phyloP scores from a whole-genome alignment of 1,284 basidiomycete genomes.

The Boletellus deceptivus region DNA sequence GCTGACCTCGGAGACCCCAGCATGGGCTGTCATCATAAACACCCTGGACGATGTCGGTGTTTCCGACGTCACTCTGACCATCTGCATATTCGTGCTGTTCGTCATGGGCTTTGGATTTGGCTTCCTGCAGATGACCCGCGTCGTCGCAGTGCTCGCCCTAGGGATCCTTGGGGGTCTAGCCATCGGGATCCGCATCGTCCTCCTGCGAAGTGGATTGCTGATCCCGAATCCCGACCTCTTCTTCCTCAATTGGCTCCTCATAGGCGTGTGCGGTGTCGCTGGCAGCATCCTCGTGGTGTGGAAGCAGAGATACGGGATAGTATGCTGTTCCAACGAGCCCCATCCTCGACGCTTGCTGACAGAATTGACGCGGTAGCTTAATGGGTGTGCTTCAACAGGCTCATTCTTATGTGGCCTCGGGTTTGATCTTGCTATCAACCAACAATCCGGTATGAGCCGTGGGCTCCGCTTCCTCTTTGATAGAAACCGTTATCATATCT shows the following conservation, averaged over 20 bases:
- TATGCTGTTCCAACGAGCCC: constrained; percentile 34
- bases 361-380: constrained; percentile 33
- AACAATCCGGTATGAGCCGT: constrained; percentile 59
- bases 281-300: constrained; percentile 43
- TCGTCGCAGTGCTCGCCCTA: constrained; percentile 45
- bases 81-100: constrained; percentile 50
- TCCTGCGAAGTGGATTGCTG: constrained; percentile 51
- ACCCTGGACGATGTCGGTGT: constrained; percentile 47
- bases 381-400: constrained; percentile 54
- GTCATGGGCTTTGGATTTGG: constrained; percentile 51
- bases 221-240: constrained; percentile 38
- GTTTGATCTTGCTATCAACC: constrained; percentile 53
- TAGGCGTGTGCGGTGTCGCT: constrained; percentile 41
- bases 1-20: constrained; percentile 31
- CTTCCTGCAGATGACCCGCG: constrained; percentile 46
- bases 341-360: constrained; percentile 2
- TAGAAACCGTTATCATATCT: constrained; percentile 53
- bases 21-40: constrained; percentile 62
- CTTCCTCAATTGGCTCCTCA: constrained; percentile 54
- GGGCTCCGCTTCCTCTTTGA: constrained; percentile 64
- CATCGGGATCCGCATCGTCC: constrained; percentile 52
- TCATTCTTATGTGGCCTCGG: constrained; percentile 57
- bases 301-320: constrained; percentile 50
- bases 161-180: constrained; percentile 54
- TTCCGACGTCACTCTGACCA: constrained; percentile 49